Percentiles rank a stretch among this genome's conserved stretches.
These are phyloP conservation scores for Suillus spraguei DNA, from an alignment of 768 basidiomycete genomes.

Conservation along the genomic window DNA sequence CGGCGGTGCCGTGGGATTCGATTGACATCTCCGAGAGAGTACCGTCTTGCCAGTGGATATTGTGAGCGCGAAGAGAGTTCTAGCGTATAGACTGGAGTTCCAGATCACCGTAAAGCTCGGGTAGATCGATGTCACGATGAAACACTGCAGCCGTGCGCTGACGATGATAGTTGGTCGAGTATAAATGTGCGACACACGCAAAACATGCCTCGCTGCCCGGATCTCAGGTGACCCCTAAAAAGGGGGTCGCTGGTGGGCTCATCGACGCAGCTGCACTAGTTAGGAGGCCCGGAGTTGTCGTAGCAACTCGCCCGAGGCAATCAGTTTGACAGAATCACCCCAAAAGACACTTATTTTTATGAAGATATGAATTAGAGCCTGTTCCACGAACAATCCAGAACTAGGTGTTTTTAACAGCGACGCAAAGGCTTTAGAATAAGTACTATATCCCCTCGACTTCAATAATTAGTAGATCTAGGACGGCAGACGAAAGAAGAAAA, in stretches of 20 bases:
- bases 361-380: no score
- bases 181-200: background rate
- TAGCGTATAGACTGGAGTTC: background rate
- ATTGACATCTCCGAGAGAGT: constrained; percentile 1
- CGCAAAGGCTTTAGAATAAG: no score
- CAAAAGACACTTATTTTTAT: no score
- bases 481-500: no score
- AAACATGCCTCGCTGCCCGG: background rate
- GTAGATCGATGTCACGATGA: background rate
- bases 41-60: background rate
- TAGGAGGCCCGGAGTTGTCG: background rate
- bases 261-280: background rate
- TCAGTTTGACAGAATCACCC: no score
- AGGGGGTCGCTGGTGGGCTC: background rate
- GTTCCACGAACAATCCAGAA: no score
- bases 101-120: no score
- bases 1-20: background rate
- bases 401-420: no score
- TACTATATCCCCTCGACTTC: no score
- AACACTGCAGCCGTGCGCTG: background rate
- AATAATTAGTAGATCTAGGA: no score
- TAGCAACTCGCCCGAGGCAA: background rate
- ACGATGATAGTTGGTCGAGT: background rate
- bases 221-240: background rate
- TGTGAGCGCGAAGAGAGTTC: background rate